Percentiles rank a stretch among this genome's conserved stretches.
Conservation (phyloP, 129 eudicot species). For the Lactuca saligna region DNA sequence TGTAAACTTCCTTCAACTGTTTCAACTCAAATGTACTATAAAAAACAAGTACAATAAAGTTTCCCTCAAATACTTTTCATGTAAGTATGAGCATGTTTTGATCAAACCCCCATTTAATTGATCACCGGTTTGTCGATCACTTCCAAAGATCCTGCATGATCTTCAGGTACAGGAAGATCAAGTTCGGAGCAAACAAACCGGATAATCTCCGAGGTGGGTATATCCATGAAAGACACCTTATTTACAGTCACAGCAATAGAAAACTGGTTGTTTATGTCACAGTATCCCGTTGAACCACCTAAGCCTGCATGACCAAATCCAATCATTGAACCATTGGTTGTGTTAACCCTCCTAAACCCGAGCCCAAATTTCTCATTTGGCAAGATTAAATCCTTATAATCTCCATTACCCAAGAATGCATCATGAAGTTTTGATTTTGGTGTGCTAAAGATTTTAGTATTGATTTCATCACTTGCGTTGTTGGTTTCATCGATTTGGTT, state of each 20-base stretch:
- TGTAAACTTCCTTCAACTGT: too few relatives aligned
- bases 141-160: too few relatives aligned
- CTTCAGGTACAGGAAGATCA: too few relatives aligned
- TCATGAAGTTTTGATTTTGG: conserved; percentile 53
- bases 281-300: too few relatives aligned
- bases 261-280: conserved; percentile 32
- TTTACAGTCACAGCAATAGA: conserved; percentile 67
- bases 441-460: conserved; percentile 42
- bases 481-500: conserved; percentile 8
- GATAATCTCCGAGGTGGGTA: conserved; percentile 45
- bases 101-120: too few relatives aligned
- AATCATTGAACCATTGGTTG: conserved; percentile 23
- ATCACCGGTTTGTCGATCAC: too few relatives aligned
- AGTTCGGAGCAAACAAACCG: conserved; percentile 64
- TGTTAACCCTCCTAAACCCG: conserved; percentile 49
- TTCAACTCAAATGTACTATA: too few relatives aligned
- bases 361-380: conserved; percentile 65
- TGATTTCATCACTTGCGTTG: background rate
- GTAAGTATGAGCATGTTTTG: too few relatives aligned
- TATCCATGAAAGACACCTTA: conserved; percentile 58
- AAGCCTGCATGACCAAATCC: too few relatives aligned
- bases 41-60: too few relatives aligned
- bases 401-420: conserved; percentile 70
- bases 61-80: too few relatives aligned
- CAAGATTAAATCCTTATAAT: conserved; percentile 45